Conservation (phyloP, 495 filamentous ascomycete species). For the Penicillium paradoxum region DNA sequence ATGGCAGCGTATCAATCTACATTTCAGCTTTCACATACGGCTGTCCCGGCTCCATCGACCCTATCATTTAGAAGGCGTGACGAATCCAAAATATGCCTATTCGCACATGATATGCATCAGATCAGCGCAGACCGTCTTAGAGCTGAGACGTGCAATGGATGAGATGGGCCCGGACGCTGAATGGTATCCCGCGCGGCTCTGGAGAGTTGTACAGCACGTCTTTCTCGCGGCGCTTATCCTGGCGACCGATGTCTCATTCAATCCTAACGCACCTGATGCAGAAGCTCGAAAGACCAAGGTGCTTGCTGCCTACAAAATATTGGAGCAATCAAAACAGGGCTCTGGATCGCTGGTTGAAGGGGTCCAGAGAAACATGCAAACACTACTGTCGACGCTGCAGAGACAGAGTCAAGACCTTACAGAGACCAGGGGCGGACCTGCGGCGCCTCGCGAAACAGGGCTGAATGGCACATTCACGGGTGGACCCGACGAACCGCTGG, state of each 20-base stretch:
- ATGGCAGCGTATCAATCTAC: conserved; percentile 17
- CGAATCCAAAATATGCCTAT: conserved; percentile 25
- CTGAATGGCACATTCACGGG: not conserved
- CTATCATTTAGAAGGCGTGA: conserved; percentile 24
- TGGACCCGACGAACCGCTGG: not conserved
- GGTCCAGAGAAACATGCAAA: conserved; percentile 27
- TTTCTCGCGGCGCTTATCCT: conserved; percentile 28
- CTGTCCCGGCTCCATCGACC: conserved; percentile 29
- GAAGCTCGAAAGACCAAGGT: conserved; percentile 21
- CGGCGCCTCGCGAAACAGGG: conserved; percentile 1
- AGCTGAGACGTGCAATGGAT: conserved; percentile 26
- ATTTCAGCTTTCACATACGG: conserved; percentile 24
- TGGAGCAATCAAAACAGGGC: conserved; percentile 23
- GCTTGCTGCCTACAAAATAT: conserved; percentile 17
- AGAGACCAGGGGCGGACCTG: not conserved
- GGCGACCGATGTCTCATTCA: conserved; percentile 27
- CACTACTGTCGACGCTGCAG: conserved; percentile 21
- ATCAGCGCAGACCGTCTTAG: conserved; percentile 25
- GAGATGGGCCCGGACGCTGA: conserved; percentile 10
- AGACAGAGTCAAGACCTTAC: conserved; percentile 1
- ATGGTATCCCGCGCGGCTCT: not conserved
- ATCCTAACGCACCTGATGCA: conserved; percentile 20
- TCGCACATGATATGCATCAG: conserved; percentile 24
- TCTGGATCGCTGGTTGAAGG: conserved; percentile 18
- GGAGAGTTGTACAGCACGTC: conserved; percentile 21